A percentile compares a stretch with the other conserved stretches of the same genome.
phyloP scores from a whole-genome alignment of 2,329 filamentous ascomycete genomes.

The Colletotrichum cuscutae region DNA sequence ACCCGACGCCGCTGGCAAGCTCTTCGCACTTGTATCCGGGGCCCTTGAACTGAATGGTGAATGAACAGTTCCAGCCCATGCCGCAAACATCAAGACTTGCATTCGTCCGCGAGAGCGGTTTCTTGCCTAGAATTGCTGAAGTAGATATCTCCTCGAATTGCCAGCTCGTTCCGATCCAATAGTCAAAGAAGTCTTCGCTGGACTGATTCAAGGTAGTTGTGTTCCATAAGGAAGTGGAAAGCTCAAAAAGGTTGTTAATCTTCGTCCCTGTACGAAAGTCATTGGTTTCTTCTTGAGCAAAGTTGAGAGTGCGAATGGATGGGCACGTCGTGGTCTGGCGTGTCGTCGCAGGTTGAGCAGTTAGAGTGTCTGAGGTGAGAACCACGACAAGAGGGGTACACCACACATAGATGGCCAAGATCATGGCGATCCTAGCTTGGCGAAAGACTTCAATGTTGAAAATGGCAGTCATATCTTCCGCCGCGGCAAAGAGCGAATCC shows the following conservation, averaged over 20 bases:
- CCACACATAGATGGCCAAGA: slow-evolving; percentile 49
- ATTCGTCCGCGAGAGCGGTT: slow-evolving; percentile 37
- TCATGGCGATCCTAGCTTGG: slow-evolving; percentile 45
- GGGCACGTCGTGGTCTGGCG: slow-evolving; percentile 42
- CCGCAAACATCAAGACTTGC: slow-evolving; percentile 47
- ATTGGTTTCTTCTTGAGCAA: slow-evolving; percentile 45
- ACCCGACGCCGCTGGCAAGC: slow-evolving; percentile 41
- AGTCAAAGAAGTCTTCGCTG: slow-evolving; percentile 45
- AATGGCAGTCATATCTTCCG: slow-evolving; percentile 44
- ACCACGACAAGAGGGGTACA: slow-evolving; percentile 50
- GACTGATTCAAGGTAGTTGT: slow-evolving; percentile 38
- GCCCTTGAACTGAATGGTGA: slow-evolving; percentile 44
- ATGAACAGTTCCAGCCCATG: slow-evolving; percentile 48
- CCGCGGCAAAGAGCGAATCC: slow-evolving; percentile 46
- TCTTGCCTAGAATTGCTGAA: slow-evolving; percentile 40
- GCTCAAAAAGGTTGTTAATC: slow-evolving; percentile 40
- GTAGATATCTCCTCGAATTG: slow-evolving; percentile 42
- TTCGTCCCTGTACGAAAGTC: slow-evolving; percentile 45
- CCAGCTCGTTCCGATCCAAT: slow-evolving; percentile 41
- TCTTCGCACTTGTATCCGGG: slow-evolving; percentile 50
- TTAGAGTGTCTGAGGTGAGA: slow-evolving; percentile 50
- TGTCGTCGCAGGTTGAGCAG: slow-evolving; percentile 41
- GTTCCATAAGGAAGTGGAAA: slow-evolving; percentile 46
- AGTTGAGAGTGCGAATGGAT: slow-evolving; percentile 46
- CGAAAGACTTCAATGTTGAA: slow-evolving; percentile 44